Evolutionary conservation across 495 filamentous ascomycete genomes (phyloP).

Genomic region (Pseudoneurospora amorphoporcata): DNA sequence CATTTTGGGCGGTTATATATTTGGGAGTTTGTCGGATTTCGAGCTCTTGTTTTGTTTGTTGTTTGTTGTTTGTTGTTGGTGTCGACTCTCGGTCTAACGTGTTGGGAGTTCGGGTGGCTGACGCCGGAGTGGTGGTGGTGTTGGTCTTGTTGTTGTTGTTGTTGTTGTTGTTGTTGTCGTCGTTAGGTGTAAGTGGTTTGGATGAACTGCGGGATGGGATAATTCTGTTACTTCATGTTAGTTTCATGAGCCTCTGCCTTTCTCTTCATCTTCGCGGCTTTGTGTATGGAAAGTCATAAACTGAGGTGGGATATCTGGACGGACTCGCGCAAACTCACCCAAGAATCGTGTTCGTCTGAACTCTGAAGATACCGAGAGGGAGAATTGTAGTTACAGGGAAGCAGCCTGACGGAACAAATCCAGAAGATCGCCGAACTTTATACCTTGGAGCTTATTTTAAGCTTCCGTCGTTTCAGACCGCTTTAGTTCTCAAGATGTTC

Average conservation of each 20-base stretch:
- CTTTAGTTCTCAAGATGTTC: background rate
- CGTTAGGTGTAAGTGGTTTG: background rate
- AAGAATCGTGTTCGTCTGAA: background rate
- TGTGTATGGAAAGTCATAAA: background rate
- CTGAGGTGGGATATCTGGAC: background rate
- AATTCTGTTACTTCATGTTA: background rate
- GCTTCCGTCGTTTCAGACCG: background rate
- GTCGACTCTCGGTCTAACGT: background rate
- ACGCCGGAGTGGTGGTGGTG: background rate
- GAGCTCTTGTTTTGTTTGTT: background rate
- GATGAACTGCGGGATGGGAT: background rate
- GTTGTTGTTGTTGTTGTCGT: background rate
- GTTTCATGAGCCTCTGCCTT: background rate
- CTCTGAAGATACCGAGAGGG: background rate
- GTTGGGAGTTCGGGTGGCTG: background rate
- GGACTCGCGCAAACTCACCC: background rate
- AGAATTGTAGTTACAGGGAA: background rate
- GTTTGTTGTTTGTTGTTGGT: background rate
- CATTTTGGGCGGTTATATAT: slow-evolving; percentile 31
- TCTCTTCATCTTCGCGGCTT: background rate
- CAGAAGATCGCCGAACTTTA: background rate
- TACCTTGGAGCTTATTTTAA: background rate
- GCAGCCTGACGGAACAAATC: background rate
- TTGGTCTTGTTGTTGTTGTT: background rate
- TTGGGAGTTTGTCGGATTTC: background rate